phyloP scores from a whole-genome alignment of 2,329 filamentous ascomycete genomes.

The Aspergillus sp. region DNA sequence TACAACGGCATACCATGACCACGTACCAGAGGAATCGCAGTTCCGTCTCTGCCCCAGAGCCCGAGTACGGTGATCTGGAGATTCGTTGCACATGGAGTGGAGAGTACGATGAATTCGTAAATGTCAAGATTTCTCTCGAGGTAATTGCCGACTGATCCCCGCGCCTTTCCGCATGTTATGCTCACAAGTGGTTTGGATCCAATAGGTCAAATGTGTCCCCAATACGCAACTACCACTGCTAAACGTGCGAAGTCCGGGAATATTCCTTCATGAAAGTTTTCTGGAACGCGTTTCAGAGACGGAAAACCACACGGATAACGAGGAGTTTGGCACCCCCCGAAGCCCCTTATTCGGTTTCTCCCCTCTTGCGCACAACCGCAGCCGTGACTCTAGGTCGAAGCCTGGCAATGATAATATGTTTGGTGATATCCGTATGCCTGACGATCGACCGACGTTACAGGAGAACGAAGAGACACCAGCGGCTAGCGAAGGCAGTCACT shows the following conservation, averaged over 20 bases:
- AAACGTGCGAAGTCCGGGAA: slow-evolving; percentile 12
- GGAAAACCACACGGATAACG: slow-evolving; percentile 1
- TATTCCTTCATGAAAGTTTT: slow-evolving; percentile 16
- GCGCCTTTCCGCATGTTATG: background rate
- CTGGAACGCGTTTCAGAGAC: slow-evolving; percentile 9
- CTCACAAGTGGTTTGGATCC: background rate
- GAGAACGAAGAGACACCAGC: background rate
- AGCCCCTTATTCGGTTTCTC: slow-evolving; percentile 22
- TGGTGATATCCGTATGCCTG: background rate
- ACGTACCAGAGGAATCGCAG: background rate
- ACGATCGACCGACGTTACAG: background rate
- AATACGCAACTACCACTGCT: slow-evolving; percentile 24
- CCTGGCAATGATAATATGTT: background rate
- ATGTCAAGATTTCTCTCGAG: slow-evolving; percentile 30
- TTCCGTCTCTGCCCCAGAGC: slow-evolving; percentile 4
- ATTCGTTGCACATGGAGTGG: slow-evolving; percentile 34
- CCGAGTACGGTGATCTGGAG: slow-evolving; percentile 29
- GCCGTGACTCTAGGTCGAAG: background rate
- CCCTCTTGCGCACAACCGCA: background rate
- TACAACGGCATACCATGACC: slow-evolving; percentile 2
- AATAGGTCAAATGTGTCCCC: slow-evolving; percentile 26
- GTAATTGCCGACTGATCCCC: slow-evolving; percentile 20
- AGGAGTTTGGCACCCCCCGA: slow-evolving; percentile 7
- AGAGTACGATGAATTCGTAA: slow-evolving; percentile 13
- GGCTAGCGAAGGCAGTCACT: background rate